A percentile compares a stretch with the other conserved stretches of the same genome.
Conservation (phyloP, 768 basidiomycete species). For the Porpolomopsis calyptriformis region DNA sequence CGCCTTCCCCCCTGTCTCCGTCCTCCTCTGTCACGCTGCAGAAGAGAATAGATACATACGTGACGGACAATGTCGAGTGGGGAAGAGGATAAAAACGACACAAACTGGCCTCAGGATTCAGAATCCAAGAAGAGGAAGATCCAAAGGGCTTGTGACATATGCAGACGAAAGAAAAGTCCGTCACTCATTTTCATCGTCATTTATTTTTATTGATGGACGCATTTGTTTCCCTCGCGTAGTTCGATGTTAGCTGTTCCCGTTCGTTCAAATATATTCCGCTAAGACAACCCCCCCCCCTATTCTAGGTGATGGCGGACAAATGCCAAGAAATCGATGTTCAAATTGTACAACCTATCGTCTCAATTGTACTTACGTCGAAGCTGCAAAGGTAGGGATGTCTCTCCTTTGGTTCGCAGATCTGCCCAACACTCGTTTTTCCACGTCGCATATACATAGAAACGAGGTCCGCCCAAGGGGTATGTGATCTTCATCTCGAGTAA, state of each 20-base stretch:
- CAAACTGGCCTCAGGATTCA: background rate
- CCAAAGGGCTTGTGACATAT: slow-evolving; percentile 63
- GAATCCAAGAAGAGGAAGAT: slow-evolving; percentile 43
- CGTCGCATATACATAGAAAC: slow-evolving; percentile 23
- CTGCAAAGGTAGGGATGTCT: slow-evolving; percentile 44
- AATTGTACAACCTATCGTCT: slow-evolving; percentile 49
- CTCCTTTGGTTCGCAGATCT: background rate
- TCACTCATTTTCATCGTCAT: slow-evolving; percentile 5
- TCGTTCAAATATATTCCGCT: too few species aligned
- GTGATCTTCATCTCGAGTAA: slow-evolving; percentile 10
- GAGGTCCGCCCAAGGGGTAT: slow-evolving; percentile 56
- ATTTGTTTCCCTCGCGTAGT: slow-evolving; percentile 13
- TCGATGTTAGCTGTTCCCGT: slow-evolving; percentile 23
- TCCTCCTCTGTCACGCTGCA: background rate
- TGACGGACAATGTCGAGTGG: slow-evolving; percentile 11
- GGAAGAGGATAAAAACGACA: slow-evolving; percentile 6
- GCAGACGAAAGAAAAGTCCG: slow-evolving; percentile 63
- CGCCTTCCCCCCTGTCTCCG: background rate
- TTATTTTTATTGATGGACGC: background rate
- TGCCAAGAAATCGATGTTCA: slow-evolving; percentile 50
- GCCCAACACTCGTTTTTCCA: background rate
- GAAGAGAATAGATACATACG: too few species aligned
- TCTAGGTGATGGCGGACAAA: slow-evolving; percentile 58
- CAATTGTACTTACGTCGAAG: slow-evolving; percentile 60
- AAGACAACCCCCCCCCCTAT: slow-evolving; percentile 3